A percentile compares a stretch with the other conserved stretches of the same genome.
These are phyloP conservation scores for Spathaspora hagerdaliae DNA, from an alignment of 805 yeast genomes.

Conservation along the genomic window DNA sequence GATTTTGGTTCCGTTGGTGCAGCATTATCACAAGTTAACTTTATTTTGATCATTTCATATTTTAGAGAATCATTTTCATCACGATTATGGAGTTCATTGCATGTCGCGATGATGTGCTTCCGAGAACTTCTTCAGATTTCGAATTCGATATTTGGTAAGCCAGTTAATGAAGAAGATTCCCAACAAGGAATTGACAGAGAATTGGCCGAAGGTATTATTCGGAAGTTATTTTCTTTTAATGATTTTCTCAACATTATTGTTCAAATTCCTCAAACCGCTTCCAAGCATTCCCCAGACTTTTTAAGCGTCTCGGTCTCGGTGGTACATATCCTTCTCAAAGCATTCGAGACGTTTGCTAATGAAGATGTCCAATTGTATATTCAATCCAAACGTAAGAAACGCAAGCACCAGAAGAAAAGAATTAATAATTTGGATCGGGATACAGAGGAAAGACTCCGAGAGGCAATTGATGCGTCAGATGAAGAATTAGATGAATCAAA, in stretches of 20 bases:
- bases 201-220: constrained; percentile 52
- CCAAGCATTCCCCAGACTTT: constrained; percentile 59
- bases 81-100: constrained; percentile 57
- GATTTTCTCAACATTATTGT: constrained; percentile 53
- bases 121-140: constrained; percentile 54
- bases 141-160: constrained; percentile 36
- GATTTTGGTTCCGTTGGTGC: constrained; percentile 46
- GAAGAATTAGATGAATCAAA: constrained; percentile 21
- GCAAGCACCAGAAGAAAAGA: constrained; percentile 22
- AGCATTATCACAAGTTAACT: constrained; percentile 58
- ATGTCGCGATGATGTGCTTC: constrained; percentile 66
- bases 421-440: constrained; percentile 19
- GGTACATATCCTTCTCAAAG: constrained; percentile 59
- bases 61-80: constrained; percentile 40
- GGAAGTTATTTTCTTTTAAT: constrained; percentile 69
- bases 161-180: constrained; percentile 44
- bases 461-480: constrained; percentile 32
- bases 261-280: constrained; percentile 58
- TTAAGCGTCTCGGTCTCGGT: constrained; percentile 60
- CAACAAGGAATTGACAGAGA: constrained; percentile 36
- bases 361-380: constrained; percentile 51
- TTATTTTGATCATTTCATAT: constrained; percentile 47
- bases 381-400: constrained; percentile 38
- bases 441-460: constrained; percentile 20
- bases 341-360: constrained; percentile 62